Percentiles rank a stretch among this genome's conserved stretches.
phyloP scores from a whole-genome alignment of 257 asterid species.

The Plantago major region DNA sequence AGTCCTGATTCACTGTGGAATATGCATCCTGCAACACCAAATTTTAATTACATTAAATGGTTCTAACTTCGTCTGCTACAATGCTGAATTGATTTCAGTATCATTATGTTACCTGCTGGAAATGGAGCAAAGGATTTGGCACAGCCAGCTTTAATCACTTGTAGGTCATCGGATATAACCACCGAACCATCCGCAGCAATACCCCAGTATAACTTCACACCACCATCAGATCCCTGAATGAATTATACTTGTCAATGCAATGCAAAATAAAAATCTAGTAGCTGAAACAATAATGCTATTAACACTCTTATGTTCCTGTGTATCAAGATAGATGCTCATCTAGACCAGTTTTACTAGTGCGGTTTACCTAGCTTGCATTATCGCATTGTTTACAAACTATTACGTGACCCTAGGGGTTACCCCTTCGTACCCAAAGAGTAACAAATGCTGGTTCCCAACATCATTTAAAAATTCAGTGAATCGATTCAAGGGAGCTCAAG shows the following conservation, averaged over 20 bases:
- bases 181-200: conserved; percentile 81
- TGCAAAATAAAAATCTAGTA: neutral
- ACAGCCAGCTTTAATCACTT: conserved; percentile 81
- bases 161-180: conserved; percentile 70
- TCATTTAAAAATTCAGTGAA: too few species aligned
- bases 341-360: neutral
- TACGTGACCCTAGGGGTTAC: too few species aligned
- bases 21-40: conserved; percentile 9
- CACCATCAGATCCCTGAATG: conserved; percentile 67
- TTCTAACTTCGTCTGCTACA: neutral
- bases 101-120: conserved; percentile 64
- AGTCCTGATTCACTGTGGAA: conserved; percentile 16
- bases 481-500: too few species aligned
- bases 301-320: too few species aligned
- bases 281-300: too few species aligned
- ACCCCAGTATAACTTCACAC: conserved; percentile 89
- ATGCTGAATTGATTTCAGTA: neutral
- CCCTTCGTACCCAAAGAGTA: too few species aligned
- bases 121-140: conserved; percentile 87
- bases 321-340: neutral
- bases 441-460: too few species aligned
- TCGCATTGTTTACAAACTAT: too few species aligned
- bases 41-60: neutral
- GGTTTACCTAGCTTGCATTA: too few species aligned
- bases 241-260: neutral